A percentile compares a stretch with the other conserved stretches of the same genome.
phyloP scores from a whole-genome alignment of 2,329 filamentous ascomycete genomes.

The Penicillium sp. region DNA sequence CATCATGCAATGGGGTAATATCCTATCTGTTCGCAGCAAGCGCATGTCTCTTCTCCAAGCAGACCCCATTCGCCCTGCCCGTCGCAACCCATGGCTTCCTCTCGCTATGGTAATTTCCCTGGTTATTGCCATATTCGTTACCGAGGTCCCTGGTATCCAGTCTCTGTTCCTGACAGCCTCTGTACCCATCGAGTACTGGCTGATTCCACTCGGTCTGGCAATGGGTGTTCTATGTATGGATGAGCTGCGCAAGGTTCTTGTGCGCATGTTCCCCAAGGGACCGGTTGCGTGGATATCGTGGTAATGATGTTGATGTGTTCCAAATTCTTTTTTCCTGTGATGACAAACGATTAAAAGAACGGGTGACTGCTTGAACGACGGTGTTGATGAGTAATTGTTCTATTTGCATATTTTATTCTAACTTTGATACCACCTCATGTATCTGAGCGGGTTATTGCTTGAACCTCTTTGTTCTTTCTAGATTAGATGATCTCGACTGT shows the following conservation, averaged over 20 bases:
- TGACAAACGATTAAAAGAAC: background rate
- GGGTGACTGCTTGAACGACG: background rate
- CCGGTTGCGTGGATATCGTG: slow-evolving; percentile 52
- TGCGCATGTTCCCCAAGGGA: slow-evolving; percentile 49
- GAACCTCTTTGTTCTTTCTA: too few species aligned
- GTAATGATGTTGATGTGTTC: slow-evolving; percentile 29
- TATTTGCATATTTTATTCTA: background rate
- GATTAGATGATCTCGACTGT: too few species aligned
- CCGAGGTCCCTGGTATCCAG: slow-evolving; percentile 53
- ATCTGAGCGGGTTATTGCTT: background rate
- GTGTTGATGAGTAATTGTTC: background rate
- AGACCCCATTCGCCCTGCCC: slow-evolving; percentile 48
- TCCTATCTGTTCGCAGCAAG: slow-evolving; percentile 54
- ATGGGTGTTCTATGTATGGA: slow-evolving; percentile 54
- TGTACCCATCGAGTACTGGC: slow-evolving; percentile 55
- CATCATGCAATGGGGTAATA: slow-evolving; percentile 57
- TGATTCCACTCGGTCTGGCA: slow-evolving; percentile 53
- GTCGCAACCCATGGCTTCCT: slow-evolving; percentile 54
- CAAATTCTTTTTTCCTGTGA: background rate
- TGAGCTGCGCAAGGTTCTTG: slow-evolving; percentile 54
- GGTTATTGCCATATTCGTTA: slow-evolving; percentile 56
- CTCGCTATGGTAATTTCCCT: slow-evolving; percentile 50
- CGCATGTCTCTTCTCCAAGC: slow-evolving; percentile 54
- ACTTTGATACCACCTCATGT: background rate
- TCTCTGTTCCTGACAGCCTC: slow-evolving; percentile 50